phyloP scores from a whole-genome alignment of 129 eudicot species.

The Escallonia herrerae region DNA sequence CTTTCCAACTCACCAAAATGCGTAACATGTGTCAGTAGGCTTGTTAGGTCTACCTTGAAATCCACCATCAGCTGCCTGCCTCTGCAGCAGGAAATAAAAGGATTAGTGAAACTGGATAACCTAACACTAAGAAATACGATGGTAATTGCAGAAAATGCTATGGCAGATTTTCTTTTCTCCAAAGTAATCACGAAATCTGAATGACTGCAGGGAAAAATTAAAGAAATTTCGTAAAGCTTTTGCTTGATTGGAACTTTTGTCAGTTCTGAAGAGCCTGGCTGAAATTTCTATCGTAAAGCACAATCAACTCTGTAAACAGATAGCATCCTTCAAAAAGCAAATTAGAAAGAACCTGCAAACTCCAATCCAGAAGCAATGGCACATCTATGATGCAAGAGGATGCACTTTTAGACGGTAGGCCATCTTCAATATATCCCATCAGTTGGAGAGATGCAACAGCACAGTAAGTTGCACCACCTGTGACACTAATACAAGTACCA shows the following conservation, averaged over 20 bases:
- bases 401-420: constrained; percentile 35
- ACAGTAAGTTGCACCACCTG: constrained; percentile 99
- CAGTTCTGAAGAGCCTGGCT: not conserved
- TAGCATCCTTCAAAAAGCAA: not conserved
- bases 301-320: not conserved
- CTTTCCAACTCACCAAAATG: constrained; percentile 64
- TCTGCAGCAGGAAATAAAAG: constrained; percentile 39
- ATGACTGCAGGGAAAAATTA: no score
- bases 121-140: not conserved
- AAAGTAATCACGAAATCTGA: no score
- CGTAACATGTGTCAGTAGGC: constrained; percentile 84
- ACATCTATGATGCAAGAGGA: constrained; percentile 55
- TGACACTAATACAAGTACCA: constrained; percentile 49
- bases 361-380: constrained; percentile 82
- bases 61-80: constrained; percentile 91
- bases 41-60: constrained; percentile 96
- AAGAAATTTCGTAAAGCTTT: no score
- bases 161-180: no score
- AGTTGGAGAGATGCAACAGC: constrained; percentile 89
- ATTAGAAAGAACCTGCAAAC: constrained; percentile 52
- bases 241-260: not conserved
- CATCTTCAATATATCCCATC: constrained; percentile 84
- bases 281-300: no score
- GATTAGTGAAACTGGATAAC: not conserved
- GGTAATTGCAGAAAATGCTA: no score